A percentile compares a stretch with the other conserved stretches of the same genome.
Conservation (phyloP, 2,329 filamentous ascomycete genomes). For the Aspergillus luchuensis region DNA sequence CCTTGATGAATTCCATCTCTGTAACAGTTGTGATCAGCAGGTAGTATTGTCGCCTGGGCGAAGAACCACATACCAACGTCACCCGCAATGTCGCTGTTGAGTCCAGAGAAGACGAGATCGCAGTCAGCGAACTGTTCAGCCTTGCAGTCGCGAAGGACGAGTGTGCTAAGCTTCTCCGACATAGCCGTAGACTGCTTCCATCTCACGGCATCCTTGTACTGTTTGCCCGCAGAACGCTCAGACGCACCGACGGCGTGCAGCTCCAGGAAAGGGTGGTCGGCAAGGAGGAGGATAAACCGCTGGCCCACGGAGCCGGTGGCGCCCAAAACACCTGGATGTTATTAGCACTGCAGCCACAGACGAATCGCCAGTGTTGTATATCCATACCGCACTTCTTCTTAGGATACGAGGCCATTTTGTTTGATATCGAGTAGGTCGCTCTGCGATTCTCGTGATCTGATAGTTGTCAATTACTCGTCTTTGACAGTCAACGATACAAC, state of each 20-base stretch:
- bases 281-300: slow-evolving; percentile 89
- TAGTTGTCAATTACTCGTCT: slow-evolving; percentile 4
- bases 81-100: slow-evolving; percentile 90
- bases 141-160: slow-evolving; percentile 83
- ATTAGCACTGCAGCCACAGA: slow-evolving; percentile 21
- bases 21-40: slow-evolving; percentile 12
- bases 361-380: not conserved
- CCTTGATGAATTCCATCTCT: slow-evolving; percentile 90
- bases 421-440: slow-evolving; percentile 1
- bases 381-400: slow-evolving; percentile 46
- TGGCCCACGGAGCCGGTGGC: slow-evolving; percentile 94
- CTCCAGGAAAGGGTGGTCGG: slow-evolving; percentile 81
- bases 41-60: not conserved
- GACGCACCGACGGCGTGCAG: slow-evolving; percentile 90
- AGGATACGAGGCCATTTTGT: slow-evolving; percentile 35
- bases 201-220: slow-evolving; percentile 87
- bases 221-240: slow-evolving; percentile 84
- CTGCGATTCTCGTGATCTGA: slow-evolving; percentile 10
- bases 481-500: not conserved
- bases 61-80: slow-evolving; percentile 69
- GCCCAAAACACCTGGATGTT: slow-evolving; percentile 69
- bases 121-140: slow-evolving; percentile 83
- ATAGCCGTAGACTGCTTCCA: slow-evolving; percentile 94
- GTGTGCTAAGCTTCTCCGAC: slow-evolving; percentile 70
- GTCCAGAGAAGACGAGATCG: slow-evolving; percentile 88